Evolutionary conservation across 306 rosid species (phyloP).

Genomic region (Prunus fruticosa): DNA sequence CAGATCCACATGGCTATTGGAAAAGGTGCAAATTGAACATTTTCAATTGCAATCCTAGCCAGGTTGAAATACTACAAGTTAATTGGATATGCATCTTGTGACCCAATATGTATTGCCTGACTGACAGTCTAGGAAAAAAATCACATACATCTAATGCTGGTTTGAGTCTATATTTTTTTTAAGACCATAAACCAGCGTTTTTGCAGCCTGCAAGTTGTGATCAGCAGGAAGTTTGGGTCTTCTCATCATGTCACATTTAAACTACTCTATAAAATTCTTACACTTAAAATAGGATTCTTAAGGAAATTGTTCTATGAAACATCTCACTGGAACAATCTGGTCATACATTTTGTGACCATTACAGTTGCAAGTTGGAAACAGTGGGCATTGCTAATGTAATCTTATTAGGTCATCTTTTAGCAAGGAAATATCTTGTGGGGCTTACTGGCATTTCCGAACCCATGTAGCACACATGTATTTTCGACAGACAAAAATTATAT

Average conservation of each 20-base stretch:
- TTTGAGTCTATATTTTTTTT: too few relatives aligned
- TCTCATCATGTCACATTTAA: neutral
- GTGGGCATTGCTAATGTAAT: neutral
- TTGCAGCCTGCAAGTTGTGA: neutral
- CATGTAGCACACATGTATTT: neutral
- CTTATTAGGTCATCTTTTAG: neutral
- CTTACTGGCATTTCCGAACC: neutral
- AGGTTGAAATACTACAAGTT: constrained; percentile 63
- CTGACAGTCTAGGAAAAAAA: neutral
- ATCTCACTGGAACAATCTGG: too few relatives aligned
- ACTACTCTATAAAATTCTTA: neutral
- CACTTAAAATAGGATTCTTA: neutral
- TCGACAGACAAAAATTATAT: neutral
- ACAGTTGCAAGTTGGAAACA: neutral
- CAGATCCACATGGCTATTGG: constrained; percentile 71
- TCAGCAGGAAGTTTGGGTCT: neutral
- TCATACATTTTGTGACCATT: neutral
- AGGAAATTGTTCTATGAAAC: too few relatives aligned
- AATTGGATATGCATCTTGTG: constrained; percentile 20
- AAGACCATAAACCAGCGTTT: too few relatives aligned
- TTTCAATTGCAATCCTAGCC: constrained; percentile 49
- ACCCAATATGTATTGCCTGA: constrained; percentile 3
- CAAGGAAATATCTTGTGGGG: neutral
- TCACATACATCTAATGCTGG: neutral
- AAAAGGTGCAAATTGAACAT: constrained; percentile 64